Conservation (phyloP, 148 eudicot species). For the Salicornia ramosissima region DNA sequence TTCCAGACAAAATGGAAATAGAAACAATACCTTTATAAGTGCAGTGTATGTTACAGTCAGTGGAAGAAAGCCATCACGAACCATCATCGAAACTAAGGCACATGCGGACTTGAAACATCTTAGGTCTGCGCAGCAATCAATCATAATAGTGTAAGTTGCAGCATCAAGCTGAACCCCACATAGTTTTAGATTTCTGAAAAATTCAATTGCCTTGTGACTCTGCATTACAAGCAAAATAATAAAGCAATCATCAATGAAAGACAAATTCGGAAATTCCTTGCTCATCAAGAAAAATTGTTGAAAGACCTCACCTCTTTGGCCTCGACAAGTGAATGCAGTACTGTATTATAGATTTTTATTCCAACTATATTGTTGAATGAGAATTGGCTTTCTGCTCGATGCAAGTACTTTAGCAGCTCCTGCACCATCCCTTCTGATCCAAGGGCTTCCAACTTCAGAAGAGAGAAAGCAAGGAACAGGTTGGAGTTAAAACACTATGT, state of each 20-base stretch:
- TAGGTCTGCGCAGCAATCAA: constrained; percentile 66
- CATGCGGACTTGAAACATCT: constrained; percentile 64
- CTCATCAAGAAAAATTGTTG: not conserved
- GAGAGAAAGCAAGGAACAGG: not conserved
- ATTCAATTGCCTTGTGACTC: constrained; percentile 53
- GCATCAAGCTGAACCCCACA: constrained; percentile 48
- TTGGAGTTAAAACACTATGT: not conserved
- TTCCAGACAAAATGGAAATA: not conserved
- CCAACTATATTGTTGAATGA: constrained; percentile 23
- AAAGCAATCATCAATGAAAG: constrained; percentile 2
- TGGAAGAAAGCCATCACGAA: constrained; percentile 58
- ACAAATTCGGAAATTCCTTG: not conserved
- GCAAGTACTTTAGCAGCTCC: constrained; percentile 51
- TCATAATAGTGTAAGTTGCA: constrained; percentile 68
- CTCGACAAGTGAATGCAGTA: constrained; percentile 68
- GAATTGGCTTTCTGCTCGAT: constrained; percentile 44
- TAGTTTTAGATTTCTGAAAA: constrained; percentile 56
- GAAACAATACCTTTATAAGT: constrained; percentile 56
- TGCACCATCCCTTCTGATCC: constrained; percentile 73
- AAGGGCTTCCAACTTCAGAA: constrained; percentile 57
- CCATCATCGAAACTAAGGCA: constrained; percentile 63
- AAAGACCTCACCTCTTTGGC: constrained; percentile 53
- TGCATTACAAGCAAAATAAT: constrained; percentile 30
- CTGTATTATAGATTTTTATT: constrained; percentile 47
- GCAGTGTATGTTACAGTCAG: constrained; percentile 48